phyloP scores from a whole-genome alignment of 1,284 basidiomycete species.

The Pseudozyma thailandica region DNA sequence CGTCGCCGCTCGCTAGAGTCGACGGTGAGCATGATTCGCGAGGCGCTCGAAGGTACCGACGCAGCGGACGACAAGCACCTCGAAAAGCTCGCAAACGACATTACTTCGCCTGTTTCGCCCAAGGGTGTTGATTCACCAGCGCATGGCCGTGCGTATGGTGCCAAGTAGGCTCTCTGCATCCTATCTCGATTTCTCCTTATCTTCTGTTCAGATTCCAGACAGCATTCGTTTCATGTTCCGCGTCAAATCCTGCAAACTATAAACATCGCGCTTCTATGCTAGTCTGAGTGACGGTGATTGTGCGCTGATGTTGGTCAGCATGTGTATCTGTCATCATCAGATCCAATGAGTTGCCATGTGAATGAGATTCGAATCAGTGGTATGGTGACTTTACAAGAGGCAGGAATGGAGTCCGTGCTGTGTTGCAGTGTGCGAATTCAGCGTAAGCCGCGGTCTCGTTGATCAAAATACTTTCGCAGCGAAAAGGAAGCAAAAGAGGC shows the following conservation, averaged over 20 bases:
- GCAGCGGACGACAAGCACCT: slow-evolving; percentile 54
- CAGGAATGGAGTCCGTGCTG: no score
- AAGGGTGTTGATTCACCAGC: slow-evolving; percentile 28
- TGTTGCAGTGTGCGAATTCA: slow-evolving; percentile 8
- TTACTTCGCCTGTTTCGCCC: slow-evolving; percentile 50
- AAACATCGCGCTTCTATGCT: neutral
- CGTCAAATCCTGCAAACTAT: neutral
- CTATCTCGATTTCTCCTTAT: slow-evolving; percentile 2
- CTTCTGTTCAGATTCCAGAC: slow-evolving; percentile 7
- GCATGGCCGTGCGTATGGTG: slow-evolving; percentile 12
- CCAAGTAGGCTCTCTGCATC: slow-evolving; percentile 12
- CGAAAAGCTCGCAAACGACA: slow-evolving; percentile 59
- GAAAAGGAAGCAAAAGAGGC: no score
- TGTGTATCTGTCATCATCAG: no score
- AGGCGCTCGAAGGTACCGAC: slow-evolving; percentile 63
- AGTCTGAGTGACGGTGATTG: no score
- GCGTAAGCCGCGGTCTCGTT: slow-evolving; percentile 28
- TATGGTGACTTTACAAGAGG: no score
- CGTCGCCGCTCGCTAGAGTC: slow-evolving; percentile 91
- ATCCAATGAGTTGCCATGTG: no score
- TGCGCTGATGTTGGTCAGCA: no score
- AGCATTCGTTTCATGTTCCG: slow-evolving; percentile 9
- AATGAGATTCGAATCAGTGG: no score
- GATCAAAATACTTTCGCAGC: slow-evolving; percentile 32
- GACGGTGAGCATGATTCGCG: slow-evolving; percentile 91